A percentile compares a stretch with the other conserved stretches of the same genome.
These are phyloP conservation scores for Irpex lacteus DNA, from an alignment of 1,284 basidiomycete species.

Conservation along the genomic window DNA sequence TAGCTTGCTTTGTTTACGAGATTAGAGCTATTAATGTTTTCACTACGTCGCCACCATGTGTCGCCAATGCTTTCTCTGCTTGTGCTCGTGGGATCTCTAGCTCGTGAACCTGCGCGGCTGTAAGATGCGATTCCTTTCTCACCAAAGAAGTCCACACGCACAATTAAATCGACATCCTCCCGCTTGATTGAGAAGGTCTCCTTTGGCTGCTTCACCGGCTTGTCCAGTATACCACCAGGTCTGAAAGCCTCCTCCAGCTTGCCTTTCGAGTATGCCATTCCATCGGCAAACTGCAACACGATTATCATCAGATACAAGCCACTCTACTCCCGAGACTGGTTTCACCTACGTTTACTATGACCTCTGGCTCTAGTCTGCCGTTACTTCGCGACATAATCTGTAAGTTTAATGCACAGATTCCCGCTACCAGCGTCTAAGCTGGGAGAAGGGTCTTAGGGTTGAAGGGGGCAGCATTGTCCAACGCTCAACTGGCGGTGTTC, in stretches of 20 bases:
- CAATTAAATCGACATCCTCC: constrained; percentile 65
- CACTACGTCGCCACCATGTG: constrained; percentile 35
- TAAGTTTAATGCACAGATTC: constrained; percentile 3
- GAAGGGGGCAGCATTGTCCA: no score
- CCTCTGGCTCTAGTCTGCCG: constrained; percentile 63
- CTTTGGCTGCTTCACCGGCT: constrained; percentile 41
- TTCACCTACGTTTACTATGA: constrained; percentile 59
- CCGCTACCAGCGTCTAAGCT: no score
- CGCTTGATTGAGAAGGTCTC: constrained; percentile 39
- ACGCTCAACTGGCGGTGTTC: no score
- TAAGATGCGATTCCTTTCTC: neutral
- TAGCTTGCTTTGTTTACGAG: constrained; percentile 1
- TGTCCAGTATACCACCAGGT: constrained; percentile 52
- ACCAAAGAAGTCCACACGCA: constrained; percentile 30
- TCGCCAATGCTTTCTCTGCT: constrained; percentile 54
- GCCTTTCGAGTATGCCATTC: constrained; percentile 62
- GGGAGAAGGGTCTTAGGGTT: no score
- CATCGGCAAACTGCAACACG: constrained; percentile 53
- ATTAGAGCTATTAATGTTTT: constrained; percentile 30
- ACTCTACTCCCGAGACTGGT: neutral
- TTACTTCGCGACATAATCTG: constrained; percentile 30
- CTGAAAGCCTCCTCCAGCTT: constrained; percentile 64
- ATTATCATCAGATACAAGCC: neutral
- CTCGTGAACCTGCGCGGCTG: constrained; percentile 48
- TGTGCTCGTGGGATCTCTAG: constrained; percentile 58